Evolutionary conservation across 768 basidiomycete species (phyloP).

Genomic region (Lentinula raphanica): DNA sequence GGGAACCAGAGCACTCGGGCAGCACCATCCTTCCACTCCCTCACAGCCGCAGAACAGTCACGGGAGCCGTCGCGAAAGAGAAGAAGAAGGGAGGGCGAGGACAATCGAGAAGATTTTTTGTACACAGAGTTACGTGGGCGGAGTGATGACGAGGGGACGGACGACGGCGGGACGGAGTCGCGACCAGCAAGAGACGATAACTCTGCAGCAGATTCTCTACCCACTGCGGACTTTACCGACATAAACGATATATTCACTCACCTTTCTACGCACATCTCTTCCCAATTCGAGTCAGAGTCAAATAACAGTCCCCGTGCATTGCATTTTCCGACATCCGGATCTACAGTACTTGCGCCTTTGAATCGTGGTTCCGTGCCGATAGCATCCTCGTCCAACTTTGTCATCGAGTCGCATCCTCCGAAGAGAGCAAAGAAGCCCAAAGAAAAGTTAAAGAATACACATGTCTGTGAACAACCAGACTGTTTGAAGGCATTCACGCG

Average conservation of each 20-base stretch:
- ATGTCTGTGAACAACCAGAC: constrained; percentile 65
- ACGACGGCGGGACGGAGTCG: neutral
- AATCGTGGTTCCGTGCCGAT: constrained; percentile 29
- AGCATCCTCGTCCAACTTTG: constrained; percentile 48
- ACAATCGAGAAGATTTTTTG: constrained; percentile 19
- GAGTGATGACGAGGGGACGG: constrained; percentile 17
- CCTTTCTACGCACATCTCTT: constrained; percentile 59
- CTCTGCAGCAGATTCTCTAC: constrained; percentile 23
- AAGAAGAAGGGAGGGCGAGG: constrained; percentile 31
- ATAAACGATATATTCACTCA: constrained; percentile 75
- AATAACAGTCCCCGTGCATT: neutral
- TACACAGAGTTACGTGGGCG: neutral
- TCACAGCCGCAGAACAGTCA: constrained; percentile 51
- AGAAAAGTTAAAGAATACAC: constrained; percentile 43
- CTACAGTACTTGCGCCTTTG: constrained; percentile 29
- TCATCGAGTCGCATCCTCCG: constrained; percentile 19
- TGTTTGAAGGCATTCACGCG: constrained; percentile 82
- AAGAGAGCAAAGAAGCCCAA: constrained; percentile 35
- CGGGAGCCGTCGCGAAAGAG: constrained; percentile 25
- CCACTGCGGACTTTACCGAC: constrained; percentile 59
- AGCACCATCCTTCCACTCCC: constrained; percentile 75
- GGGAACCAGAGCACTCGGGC: constrained; percentile 56
- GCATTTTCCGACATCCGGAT: constrained; percentile 10
- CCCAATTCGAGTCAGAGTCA: constrained; percentile 41
- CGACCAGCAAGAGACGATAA: neutral